Evolutionary conservation across 1,139 yeast genomes (phyloP), one percentile per base, ranked within the genome.

Genomic region (Petasospora fabianii): DNA sequence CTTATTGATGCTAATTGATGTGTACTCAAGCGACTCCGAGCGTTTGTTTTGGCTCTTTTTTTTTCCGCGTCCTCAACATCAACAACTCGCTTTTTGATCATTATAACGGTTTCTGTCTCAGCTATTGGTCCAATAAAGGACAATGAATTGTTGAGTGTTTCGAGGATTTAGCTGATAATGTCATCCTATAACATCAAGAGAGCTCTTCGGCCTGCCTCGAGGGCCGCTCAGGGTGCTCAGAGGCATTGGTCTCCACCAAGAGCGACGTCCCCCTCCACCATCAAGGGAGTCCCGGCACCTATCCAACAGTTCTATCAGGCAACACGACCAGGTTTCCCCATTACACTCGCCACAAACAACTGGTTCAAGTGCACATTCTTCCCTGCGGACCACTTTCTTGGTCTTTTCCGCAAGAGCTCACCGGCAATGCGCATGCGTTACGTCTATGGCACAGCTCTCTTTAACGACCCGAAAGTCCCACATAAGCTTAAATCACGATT

Each of bases 361-460:
- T 46, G 42, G 41, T 68, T 71, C 50, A 35, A 36, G 5, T 31
- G 66, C 19, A 41, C 46, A 10, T 77, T 60, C 49, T 70, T 63
- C 47, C 80, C 79, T 10, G 65, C 72, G 3, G 58, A 64, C 34
- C 77, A 74, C 47, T 63, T 66, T 24, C 32, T 73, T 6, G 66
- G 72, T 0, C 46, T 61, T 20, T 69, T 69, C 20, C 61, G 81
- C n/a, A 75, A 75, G 47, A 65, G 77, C 4, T 64, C 65, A 28
- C 83, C 83, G 0, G 71, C 76, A 0, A 31, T 75, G 3, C 47
- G 57, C 16, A 49, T 60, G 5, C 54, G 51, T 33, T 52, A 48
- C 26, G 43, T 46, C 15, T 54, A 62, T 11, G 53, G 54, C 12
- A 35, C 36, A 24, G 53, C 54, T 5, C 35, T 54, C 10, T 38